phyloP scores from a whole-genome alignment of 306 rosid genomes.

The Mimosa bimucronata region DNA sequence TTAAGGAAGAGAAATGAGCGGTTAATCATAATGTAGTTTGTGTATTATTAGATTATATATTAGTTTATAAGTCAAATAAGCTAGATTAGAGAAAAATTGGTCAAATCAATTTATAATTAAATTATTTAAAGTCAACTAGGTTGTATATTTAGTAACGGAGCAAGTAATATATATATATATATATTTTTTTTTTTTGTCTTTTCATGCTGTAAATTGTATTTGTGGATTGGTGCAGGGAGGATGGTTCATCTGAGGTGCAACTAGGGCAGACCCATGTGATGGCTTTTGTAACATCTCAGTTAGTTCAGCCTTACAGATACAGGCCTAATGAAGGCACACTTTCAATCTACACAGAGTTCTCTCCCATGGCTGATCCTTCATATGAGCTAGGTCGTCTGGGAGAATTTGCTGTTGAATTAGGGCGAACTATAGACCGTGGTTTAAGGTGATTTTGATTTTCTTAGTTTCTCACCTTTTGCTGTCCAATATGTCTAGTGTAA shows the following conservation, averaged over 20 bases:
- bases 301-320: background rate
- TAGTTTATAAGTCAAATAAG: no score
- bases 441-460: slow-evolving; percentile 44
- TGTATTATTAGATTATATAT: no score
- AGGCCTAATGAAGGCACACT: slow-evolving; percentile 67
- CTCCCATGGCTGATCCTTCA: slow-evolving; percentile 96
- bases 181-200: no score
- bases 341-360: slow-evolving; percentile 80
- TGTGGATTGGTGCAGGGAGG: slow-evolving; percentile 40
- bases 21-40: no score
- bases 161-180: no score
- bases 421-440: slow-evolving; percentile 64
- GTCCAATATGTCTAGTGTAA: background rate
- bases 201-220: background rate
- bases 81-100: no score
- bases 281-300: background rate
- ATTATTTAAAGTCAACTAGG: no score
- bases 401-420: slow-evolving; percentile 28
- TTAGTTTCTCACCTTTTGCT: background rate
- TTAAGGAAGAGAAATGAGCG: no score
- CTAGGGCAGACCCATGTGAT: slow-evolving; percentile 71
- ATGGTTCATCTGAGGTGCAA: slow-evolving; percentile 83
- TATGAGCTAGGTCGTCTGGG: slow-evolving; percentile 83
- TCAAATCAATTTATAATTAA: no score
- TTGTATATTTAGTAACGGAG: no score